Evolutionary conservation across 2,329 filamentous ascomycete genomes (phyloP).

Genomic region (Fusarium acutatum): DNA sequence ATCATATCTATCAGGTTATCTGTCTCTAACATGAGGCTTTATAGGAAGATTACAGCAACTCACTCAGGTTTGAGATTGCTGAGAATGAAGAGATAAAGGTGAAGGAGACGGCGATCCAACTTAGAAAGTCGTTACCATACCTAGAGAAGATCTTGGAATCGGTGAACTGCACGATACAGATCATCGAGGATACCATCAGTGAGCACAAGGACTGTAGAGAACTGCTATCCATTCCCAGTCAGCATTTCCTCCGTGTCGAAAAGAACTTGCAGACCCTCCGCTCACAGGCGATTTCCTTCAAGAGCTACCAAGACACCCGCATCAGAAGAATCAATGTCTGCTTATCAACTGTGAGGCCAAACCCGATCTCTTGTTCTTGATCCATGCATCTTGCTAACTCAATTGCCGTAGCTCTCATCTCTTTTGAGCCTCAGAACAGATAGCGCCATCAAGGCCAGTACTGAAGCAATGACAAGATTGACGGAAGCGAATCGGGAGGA

Average conservation of each 20-base stretch:
- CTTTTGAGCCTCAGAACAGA: background rate
- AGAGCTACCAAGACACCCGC: background rate
- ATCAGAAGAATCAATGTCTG: background rate
- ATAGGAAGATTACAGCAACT: background rate
- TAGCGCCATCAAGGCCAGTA: background rate
- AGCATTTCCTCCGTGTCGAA: background rate
- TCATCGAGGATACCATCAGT: background rate
- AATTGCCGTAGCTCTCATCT: background rate
- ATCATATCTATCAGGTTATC: no score
- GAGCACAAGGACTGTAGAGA: background rate
- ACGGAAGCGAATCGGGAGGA: background rate
- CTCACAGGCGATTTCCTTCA: background rate
- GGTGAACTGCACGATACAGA: background rate
- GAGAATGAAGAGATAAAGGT: no score
- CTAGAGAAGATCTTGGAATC: background rate
- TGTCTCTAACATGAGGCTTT: no score
- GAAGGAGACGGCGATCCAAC: background rate
- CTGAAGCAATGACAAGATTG: background rate
- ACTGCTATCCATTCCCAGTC: fast-evolving
- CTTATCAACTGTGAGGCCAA: background rate
- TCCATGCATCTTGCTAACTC: no score
- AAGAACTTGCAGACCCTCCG: background rate
- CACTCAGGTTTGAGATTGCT: background rate
- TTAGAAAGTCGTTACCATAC: background rate
- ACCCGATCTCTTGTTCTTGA: no score